Conservation (phyloP, 495 filamentous ascomycete genomes). For the Cenococcum geophilum region DNA sequence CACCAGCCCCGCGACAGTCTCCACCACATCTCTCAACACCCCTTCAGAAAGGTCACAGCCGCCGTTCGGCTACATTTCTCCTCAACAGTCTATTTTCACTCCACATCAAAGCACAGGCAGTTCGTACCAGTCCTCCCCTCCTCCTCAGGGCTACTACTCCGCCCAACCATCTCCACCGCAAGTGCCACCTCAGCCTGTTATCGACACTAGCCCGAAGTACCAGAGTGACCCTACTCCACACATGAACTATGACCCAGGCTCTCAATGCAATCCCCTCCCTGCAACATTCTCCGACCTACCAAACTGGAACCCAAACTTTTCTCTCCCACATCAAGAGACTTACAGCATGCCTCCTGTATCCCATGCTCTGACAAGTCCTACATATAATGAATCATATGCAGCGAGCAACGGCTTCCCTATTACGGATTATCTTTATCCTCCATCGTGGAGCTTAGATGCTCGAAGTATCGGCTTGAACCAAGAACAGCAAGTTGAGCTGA, state of each 20-base stretch:
- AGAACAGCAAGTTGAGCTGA: conserved; percentile 40
- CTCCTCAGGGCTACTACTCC: conserved; percentile 6
- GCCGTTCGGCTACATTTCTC: conserved; percentile 34
- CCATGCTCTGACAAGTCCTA: conserved; percentile 21
- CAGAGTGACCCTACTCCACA: conserved; percentile 1
- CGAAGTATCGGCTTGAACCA: conserved; percentile 34
- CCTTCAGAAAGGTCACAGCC: conserved; percentile 27
- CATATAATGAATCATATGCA: conserved; percentile 26
- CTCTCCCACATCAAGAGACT: conserved; percentile 24
- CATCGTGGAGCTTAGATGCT: conserved; percentile 25
- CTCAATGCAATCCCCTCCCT: conserved; percentile 33
- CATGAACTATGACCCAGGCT: conserved; percentile 30
- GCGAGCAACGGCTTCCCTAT: conserved; percentile 26
- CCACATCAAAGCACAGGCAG: conserved; percentile 6
- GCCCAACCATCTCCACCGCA: conserved; percentile 20
- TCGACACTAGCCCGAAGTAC: conserved; percentile 22
- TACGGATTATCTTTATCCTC: conserved; percentile 27
- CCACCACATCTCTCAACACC: conserved; percentile 31
- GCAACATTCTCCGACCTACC: conserved; percentile 33
- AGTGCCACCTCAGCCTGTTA: conserved; percentile 11
- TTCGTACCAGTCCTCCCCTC: conserved; percentile 15
- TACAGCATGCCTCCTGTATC: conserved; percentile 15
- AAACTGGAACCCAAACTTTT: conserved; percentile 32
- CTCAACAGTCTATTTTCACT: conserved; percentile 23
- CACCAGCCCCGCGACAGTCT: conserved; percentile 35